Evolutionary conservation across 2,329 filamentous ascomycete genomes (phyloP).

Genomic region (Calonectria fujianensis): DNA sequence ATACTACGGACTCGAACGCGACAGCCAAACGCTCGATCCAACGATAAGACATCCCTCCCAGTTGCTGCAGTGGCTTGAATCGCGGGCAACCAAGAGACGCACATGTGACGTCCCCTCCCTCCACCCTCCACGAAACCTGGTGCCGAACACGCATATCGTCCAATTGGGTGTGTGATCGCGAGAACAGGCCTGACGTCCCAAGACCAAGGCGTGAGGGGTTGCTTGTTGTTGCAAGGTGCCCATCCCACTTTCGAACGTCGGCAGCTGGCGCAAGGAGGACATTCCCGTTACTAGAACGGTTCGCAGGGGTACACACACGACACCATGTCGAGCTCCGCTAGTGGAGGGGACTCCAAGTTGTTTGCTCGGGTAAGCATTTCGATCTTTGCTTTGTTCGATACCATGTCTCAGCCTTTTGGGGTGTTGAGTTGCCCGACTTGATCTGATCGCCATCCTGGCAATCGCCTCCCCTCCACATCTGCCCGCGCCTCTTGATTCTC

Average conservation of each 20-base stretch:
- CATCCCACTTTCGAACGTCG: conserved; percentile 50
- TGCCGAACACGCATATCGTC: conserved; percentile 47
- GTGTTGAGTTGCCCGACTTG: conserved; percentile 40
- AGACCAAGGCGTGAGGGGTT: conserved; percentile 52
- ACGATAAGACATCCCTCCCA: conserved; percentile 44
- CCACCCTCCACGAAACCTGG: conserved; percentile 52
- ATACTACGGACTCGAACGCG: conserved; percentile 30
- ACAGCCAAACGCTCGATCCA: conserved; percentile 36
- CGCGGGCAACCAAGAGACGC: conserved; percentile 45
- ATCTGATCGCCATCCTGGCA: conserved; percentile 24
- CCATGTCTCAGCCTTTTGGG: conserved; percentile 46
- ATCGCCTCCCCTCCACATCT: conserved; percentile 25
- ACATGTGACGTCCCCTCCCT: conserved; percentile 55
- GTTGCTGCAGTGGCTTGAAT: conserved; percentile 45
- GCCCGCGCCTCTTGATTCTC: conserved; percentile 8
- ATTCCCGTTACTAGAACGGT: conserved; percentile 44
- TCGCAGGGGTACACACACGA: conserved; percentile 55
- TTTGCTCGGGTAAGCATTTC: conserved; percentile 89
- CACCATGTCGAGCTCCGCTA: conserved; percentile 72
- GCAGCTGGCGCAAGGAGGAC: conserved; percentile 37
- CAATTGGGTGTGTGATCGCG: conserved; percentile 52
- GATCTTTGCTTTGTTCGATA: conserved; percentile 36
- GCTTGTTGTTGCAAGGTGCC: conserved; percentile 44
- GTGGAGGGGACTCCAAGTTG: conserved; percentile 98
- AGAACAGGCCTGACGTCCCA: conserved; percentile 43